Percentiles rank a stretch among this genome's conserved stretches.
phyloP scores from a whole-genome alignment of 1,284 basidiomycete genomes.

The Rhizoctonia solani region DNA sequence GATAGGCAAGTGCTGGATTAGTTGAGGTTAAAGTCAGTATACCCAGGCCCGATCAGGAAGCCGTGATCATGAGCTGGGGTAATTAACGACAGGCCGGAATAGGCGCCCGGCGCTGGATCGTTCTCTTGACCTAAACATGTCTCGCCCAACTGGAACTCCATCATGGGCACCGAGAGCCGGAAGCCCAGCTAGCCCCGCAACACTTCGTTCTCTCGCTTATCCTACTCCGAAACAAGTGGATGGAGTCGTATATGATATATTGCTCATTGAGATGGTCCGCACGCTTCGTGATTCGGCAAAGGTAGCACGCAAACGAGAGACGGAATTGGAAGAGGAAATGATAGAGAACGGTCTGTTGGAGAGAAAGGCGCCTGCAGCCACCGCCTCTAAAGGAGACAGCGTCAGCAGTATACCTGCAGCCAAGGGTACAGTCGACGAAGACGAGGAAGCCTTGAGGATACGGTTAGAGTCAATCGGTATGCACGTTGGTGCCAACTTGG shows the following conservation, averaged over 20 bases:
- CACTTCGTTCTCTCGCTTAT: conserved; percentile 43
- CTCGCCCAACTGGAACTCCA: conserved; percentile 43
- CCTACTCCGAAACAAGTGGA: conserved; percentile 59
- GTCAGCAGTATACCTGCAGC: conserved; percentile 47
- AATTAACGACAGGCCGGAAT: too few species aligned
- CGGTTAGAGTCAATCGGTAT: conserved; percentile 82
- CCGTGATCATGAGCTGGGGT: too few species aligned
- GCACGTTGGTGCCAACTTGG: conserved; percentile 84
- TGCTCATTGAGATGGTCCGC: conserved; percentile 78
- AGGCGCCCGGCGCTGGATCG: conserved; percentile 11
- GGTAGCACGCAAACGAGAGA: conserved; percentile 66
- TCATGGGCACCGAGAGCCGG: conserved; percentile 43
- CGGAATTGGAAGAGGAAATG: conserved; percentile 74
- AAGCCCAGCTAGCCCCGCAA: conserved; percentile 42
- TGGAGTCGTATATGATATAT: conserved; percentile 77
- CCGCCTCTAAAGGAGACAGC: conserved; percentile 43
- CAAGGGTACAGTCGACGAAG: conserved; percentile 57
- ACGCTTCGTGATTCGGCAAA: conserved; percentile 71
- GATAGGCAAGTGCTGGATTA: conserved; percentile 3
- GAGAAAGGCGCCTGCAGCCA: conserved; percentile 46
- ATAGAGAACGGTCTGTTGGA: conserved; percentile 65
- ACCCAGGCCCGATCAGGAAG: not conserved
- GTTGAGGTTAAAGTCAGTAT: not conserved
- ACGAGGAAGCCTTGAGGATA: conserved; percentile 69
- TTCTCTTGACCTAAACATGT: conserved; percentile 40